Evolutionary conservation across 106 monocot genomes (phyloP).

Genomic region (Dioscorea zingiberensis): DNA sequence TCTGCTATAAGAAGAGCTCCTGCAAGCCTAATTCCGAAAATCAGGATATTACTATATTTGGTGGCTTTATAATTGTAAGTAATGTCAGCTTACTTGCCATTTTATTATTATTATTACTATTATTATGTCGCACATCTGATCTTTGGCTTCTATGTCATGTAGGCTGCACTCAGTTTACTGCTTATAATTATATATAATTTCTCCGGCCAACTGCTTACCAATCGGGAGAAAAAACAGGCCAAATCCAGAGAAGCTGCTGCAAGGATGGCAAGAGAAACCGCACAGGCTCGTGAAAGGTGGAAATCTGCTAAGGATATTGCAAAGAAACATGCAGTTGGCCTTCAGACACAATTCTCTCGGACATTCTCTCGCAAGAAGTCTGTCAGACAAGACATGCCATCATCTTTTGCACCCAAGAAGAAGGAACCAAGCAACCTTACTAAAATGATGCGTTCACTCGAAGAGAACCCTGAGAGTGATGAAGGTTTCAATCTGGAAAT

Average conservation of each 20-base stretch:
- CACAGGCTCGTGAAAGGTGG: slow-evolving; percentile 87
- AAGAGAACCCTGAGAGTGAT: slow-evolving; percentile 48
- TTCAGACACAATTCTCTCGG: slow-evolving; percentile 55
- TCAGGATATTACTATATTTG: slow-evolving; percentile 63
- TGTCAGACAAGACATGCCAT: slow-evolving; percentile 11
- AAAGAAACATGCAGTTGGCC: slow-evolving; percentile 60
- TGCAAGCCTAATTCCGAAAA: slow-evolving; percentile 61
- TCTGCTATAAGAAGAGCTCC: slow-evolving; percentile 69
- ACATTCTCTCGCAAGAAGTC: slow-evolving; percentile 70
- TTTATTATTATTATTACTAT: too few species aligned
- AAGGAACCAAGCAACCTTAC: slow-evolving; percentile 51
- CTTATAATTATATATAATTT: slow-evolving; percentile 88
- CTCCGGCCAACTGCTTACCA: slow-evolving; percentile 64
- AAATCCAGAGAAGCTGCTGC: slow-evolving; percentile 92
- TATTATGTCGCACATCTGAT: background rate
- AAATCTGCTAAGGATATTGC: slow-evolving; percentile 74
- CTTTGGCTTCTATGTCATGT: slow-evolving; percentile 4
- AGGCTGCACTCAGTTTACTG: slow-evolving; percentile 55
- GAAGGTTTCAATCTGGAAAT: slow-evolving; percentile 67
- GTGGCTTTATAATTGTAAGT: slow-evolving; percentile 64
- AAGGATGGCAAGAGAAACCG: slow-evolving; percentile 72
- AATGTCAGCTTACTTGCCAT: background rate
- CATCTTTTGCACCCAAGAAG: slow-evolving; percentile 16
- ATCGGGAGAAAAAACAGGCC: slow-evolving; percentile 71
- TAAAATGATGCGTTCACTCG: slow-evolving; percentile 54